Base-by-base conservation (phyloP, 2,329 filamentous ascomycete genomes). In the Penicillium polonicum region DNA sequence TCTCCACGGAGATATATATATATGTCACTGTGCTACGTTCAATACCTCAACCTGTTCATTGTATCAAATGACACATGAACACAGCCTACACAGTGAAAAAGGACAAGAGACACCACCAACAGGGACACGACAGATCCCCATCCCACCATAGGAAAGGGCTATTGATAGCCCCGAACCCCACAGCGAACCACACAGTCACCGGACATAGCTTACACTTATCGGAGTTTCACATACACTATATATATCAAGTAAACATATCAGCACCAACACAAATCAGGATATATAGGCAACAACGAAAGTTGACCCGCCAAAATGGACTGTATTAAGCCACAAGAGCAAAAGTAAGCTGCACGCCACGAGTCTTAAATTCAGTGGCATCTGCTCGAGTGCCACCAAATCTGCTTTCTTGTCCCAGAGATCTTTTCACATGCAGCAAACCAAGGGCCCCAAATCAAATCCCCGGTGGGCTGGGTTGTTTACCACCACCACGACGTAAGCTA, bases 381-480 rank as follows among this genome's bases (percentile, higher is more conserved):
- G 23, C 23, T 17, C 15, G 15, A 27, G 25, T 41, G 19, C 25
- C 25, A 19, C 2, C 5, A 5, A 29, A 31, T 15, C 9, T 19
- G 17, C 15, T 4, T 7, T 8, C 42, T 13, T 19, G 1, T 5
- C 9, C 3, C 2, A 2, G 5, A 29, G 2, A 5, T 1, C 12
- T 1, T 7, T 13, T 7, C 2, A 29, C 10, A 12, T 44, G 1
- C 25, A 3, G 13, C 3, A n/a, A 6, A 17, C 4, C 1, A 5
- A 2, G 9, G 15, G 2, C 9, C 17, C 9, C 2, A 3, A 27
- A n/a, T 17, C 2, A 27, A 1, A 25, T 2, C 1, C 2, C 4
- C 2, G 9, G 17, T 44, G 17, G 5, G 9, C 4, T n/a, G 23
- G 15, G 3, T 27, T 44, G 9, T 1, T 4, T 44, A 29, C 7